Percentiles rank a stretch among this genome's conserved stretches.
phyloP scores from a whole-genome alignment of 1,139 yeast species.

The Arxiozyma slooffiae region DNA sequence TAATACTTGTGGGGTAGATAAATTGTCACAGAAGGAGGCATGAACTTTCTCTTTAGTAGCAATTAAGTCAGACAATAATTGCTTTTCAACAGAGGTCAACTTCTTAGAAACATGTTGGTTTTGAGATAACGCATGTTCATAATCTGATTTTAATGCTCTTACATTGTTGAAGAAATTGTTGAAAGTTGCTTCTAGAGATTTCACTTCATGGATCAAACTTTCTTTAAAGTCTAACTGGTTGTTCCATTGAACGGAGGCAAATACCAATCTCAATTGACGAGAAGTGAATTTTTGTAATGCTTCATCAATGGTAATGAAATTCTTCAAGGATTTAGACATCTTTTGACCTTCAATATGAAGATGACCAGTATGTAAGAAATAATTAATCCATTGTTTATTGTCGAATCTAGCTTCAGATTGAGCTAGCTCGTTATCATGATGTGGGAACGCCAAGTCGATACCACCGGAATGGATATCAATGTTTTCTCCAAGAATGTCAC shows the following conservation, averaged over 20 bases:
- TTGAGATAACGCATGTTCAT: slow-evolving; percentile 19
- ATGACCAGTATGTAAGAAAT: slow-evolving; percentile 94
- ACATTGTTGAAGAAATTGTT: slow-evolving; percentile 77
- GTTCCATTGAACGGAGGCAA: slow-evolving; percentile 89
- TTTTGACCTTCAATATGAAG: slow-evolving; percentile 96
- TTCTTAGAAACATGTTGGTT: slow-evolving; percentile 45
- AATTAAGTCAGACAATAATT: slow-evolving; percentile 43
- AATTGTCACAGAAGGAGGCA: slow-evolving; percentile 76
- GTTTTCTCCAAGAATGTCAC: slow-evolving; percentile 68
- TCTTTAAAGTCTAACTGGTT: slow-evolving; percentile 87
- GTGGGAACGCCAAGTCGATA: slow-evolving; percentile 96
- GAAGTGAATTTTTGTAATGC: slow-evolving; percentile 63
- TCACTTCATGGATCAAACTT: slow-evolving; percentile 64
- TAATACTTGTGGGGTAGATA: slow-evolving; percentile 68
- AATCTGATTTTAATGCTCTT: slow-evolving; percentile 61
- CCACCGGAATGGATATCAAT: slow-evolving; percentile 98
- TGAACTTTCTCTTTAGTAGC: slow-evolving; percentile 56
- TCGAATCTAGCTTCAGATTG: slow-evolving; percentile 92
- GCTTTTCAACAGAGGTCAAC: slow-evolving; percentile 43
- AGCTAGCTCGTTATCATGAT: slow-evolving; percentile 95
- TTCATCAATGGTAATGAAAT: slow-evolving; percentile 88
- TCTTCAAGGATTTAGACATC: slow-evolving; percentile 91
- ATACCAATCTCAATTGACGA: slow-evolving; percentile 80
- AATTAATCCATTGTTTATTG: slow-evolving; percentile 90
- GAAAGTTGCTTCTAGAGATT: slow-evolving; percentile 59